Conservation (phyloP, 768 basidiomycete species). For the Gloeopeniophorella convolvens region DNA sequence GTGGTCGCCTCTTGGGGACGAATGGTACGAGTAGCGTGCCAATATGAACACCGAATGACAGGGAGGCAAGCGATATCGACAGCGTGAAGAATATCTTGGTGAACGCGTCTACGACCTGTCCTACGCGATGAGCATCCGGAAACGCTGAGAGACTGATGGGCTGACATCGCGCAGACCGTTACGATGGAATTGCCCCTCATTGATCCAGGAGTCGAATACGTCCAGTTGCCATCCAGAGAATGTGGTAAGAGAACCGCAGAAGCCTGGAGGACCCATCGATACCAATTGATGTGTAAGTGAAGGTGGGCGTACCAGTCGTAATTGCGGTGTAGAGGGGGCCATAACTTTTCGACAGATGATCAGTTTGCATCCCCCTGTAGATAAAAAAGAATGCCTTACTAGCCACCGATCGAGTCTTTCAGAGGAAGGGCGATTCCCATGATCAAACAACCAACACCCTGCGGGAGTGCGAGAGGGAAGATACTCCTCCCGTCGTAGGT, state of each 20-base stretch:
- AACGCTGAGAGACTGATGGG: slow-evolving; percentile 7
- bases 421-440: slow-evolving; percentile 78
- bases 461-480: slow-evolving; percentile 79
- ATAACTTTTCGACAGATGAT: slow-evolving; percentile 48
- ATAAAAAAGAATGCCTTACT: slow-evolving; percentile 45
- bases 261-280: too few relatives aligned
- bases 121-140: slow-evolving; percentile 9
- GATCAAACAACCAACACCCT: slow-evolving; percentile 81
- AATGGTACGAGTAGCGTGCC: slow-evolving; percentile 37
- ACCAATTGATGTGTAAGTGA: too few relatives aligned
- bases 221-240: slow-evolving; percentile 96
- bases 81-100: slow-evolving; percentile 77
- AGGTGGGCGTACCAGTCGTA: slow-evolving; percentile 59
- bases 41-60: slow-evolving; percentile 67
- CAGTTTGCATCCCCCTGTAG: slow-evolving; percentile 4
- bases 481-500: slow-evolving; percentile 70
- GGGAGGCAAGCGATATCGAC: slow-evolving; percentile 64
- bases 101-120: slow-evolving; percentile 81
- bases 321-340: slow-evolving; percentile 82
- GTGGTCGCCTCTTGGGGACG: slow-evolving; percentile 38
- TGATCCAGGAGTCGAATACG: slow-evolving; percentile 79
- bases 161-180: slow-evolving; percentile 69
- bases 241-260: slow-evolving; percentile 94
- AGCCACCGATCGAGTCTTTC: slow-evolving; percentile 64
- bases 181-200: slow-evolving; percentile 47